Evolutionary conservation across 2,329 filamentous ascomycete species (phyloP), one percentile per base, ranked within the genome.

Genomic region (Exophiala bonariae): DNA sequence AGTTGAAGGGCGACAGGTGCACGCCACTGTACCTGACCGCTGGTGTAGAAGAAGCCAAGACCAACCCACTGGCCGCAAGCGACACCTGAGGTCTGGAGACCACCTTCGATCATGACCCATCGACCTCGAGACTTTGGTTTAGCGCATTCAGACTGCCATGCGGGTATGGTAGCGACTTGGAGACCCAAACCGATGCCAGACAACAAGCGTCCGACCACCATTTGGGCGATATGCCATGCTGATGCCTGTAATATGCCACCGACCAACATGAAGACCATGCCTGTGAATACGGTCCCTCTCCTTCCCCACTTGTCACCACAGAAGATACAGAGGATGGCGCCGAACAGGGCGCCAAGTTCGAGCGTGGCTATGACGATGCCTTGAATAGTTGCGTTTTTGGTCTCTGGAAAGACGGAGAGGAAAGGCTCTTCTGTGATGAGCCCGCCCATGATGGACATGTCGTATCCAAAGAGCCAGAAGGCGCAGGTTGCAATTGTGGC

Each of bases 41-140:
- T 30, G 22, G 43, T 40, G 17, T 46, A 41, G 35, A 32, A 46
- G 23, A 46, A 46, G 8, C 43, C 43, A 9, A 44, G 34, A 20
- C 45, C 22, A 31, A 52, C 41, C 50, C 50, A 52, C 11, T 51
- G 44, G 44, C 67, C 71, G 45, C 76, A 64, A 51, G 71, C 75
- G 44, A 76, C 71, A 52, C 75, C 75, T 42, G 70, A 72, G 10
- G 73, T 75, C 47, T 76, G 77, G 47, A 79, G 63, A 17, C 72
- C 67, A 22, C 75, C 74, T 60, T 78, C 75, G 11, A 77, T 67
- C 74, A 77, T 77, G 55, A 78, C 74, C 54, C 77, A 61, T 51
- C 74, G 70, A 8, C 75, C 75, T 47, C 75, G 68, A 32, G 67
- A 66, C 52, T 78, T 74, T 5, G 72, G 68, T 55, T 75, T 75